These are phyloP conservation scores for Paxillus rubicundulus DNA, from an alignment of 768 basidiomycete genomes.

Conservation along the genomic window DNA sequence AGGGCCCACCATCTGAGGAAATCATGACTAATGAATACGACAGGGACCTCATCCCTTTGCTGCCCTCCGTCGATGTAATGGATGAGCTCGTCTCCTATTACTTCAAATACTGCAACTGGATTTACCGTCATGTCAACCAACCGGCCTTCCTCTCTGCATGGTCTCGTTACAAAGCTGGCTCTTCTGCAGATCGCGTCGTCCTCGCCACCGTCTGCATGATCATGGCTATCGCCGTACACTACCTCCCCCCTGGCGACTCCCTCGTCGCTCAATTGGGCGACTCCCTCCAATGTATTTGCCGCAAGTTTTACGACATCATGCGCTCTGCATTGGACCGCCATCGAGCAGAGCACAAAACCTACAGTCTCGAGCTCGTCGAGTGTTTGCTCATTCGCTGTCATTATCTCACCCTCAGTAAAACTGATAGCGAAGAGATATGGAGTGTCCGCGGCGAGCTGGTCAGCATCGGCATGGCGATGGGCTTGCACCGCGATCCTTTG, in stretches of 20 bases:
- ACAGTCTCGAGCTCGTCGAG: constrained; percentile 74
- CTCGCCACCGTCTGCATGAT: constrained; percentile 72
- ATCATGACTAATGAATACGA: constrained; percentile 57
- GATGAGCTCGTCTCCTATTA: constrained; percentile 74
- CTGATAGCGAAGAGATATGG: constrained; percentile 82
- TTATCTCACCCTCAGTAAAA: constrained; percentile 70
- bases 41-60: constrained; percentile 63
- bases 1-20: constrained; percentile 36
- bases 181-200: constrained; percentile 61
- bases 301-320: constrained; percentile 69
- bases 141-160: constrained; percentile 60
- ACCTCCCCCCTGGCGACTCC: constrained; percentile 63
- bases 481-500: constrained; percentile 82
- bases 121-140: constrained; percentile 76
- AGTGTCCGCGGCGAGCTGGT: constrained; percentile 68
- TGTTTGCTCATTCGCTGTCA: constrained; percentile 67
- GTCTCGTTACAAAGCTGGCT: constrained; percentile 70
- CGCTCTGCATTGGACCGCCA: constrained; percentile 61
- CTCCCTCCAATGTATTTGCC: constrained; percentile 57
- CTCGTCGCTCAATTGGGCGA: constrained; percentile 54
- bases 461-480: constrained; percentile 77
- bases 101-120: constrained; percentile 87
- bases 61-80: constrained; percentile 66
- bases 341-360: constrained; percentile 55
- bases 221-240: constrained; percentile 71